Percentiles rank a stretch among this genome's conserved stretches.
phyloP scores from a whole-genome alignment of 768 basidiomycete species.

The Coprinopsis sp. region DNA sequence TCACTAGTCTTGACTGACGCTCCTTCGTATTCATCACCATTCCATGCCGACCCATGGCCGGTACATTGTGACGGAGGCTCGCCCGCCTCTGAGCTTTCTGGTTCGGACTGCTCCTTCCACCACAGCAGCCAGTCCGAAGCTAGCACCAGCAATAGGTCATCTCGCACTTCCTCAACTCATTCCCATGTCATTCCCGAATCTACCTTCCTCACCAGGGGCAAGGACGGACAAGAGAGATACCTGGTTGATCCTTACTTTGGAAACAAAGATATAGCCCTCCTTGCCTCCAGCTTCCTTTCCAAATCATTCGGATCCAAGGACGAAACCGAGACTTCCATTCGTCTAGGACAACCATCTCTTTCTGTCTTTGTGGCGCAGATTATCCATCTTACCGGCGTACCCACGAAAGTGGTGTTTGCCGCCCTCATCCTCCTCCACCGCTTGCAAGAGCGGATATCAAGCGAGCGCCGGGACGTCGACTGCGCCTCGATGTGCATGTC shows the following conservation, averaged over 20 bases:
- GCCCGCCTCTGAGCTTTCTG: background rate
- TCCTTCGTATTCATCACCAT: background rate
- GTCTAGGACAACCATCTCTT: slow-evolving; percentile 8
- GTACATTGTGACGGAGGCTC: background rate
- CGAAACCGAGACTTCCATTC: slow-evolving; percentile 1
- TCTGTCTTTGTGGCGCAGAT: slow-evolving; percentile 15
- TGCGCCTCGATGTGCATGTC: too few relatives aligned
- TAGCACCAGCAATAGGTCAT: too few relatives aligned
- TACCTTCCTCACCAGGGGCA: background rate
- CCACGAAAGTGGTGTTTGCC: slow-evolving; percentile 12
- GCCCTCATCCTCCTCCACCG: slow-evolving; percentile 17
- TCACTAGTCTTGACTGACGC: background rate
- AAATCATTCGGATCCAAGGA: slow-evolving; percentile 7
- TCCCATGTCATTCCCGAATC: slow-evolving; percentile 10
- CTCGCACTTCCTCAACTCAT: slow-evolving; percentile 3
- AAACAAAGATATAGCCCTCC: slow-evolving; percentile 1
- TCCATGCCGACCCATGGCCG: slow-evolving; percentile 6
- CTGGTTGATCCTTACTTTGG: slow-evolving; percentile 11
- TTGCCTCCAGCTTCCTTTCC: slow-evolving; percentile 6
- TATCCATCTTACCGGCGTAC: slow-evolving; percentile 11
- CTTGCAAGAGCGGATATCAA: too few relatives aligned
- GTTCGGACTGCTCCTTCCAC: background rate
- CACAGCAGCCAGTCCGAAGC: too few relatives aligned
- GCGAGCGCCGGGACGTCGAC: too few relatives aligned
- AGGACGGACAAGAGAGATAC: background rate